Evolutionary conservation across 768 basidiomycete species (phyloP), one percentile per base, ranked within the genome.

Genomic region (Cyclocybe aegerita): DNA sequence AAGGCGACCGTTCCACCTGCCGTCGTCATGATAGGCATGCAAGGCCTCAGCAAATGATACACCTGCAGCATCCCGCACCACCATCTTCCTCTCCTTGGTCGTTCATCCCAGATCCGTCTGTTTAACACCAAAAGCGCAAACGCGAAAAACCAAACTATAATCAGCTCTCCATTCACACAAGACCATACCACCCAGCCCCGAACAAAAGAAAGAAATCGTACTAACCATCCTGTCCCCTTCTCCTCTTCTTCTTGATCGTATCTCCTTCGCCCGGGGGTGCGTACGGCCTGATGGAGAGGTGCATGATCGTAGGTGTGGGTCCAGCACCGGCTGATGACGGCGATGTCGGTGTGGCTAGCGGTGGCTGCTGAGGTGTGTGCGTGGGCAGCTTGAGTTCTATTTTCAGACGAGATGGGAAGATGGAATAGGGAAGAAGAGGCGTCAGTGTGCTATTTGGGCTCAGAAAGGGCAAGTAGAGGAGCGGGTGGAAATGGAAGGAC

Each of bases 281-380:
- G 49, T 75, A 77, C 0, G 86, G 78, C 9, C 89, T 77, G 46
- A 91, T 79, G 30, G 86, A 87, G 34, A 91, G 73, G 60, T 91
- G 88, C 31, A 90, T 82, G 34, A 91, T 88, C 0, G 87, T 90
- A 1, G 83, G 74, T 44, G 29, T 71, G 35, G 56, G 74, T n/a
- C 53, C 61, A 39, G 55, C 12, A 50, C 60, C 32, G 53, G 47
- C 46, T 14, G 52, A 39, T 50, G 58, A 34, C 41, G 59, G 39
- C 34, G 59, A 51, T 37, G 49, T 46, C 33, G 54, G 48, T 52
- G 61, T 43, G 50, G 60, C 46, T 14, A 54, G 53, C 12, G 60
- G 40, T 0, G 72, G 56, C 38, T 63, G 61, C 44, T 61, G 57
- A 7, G 65, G 68, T 43, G 65, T 73, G 66, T 65, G 65, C 50